Conservation (phyloP, 176 grass and related monocot species). For the Hordeum vulgare region DNA sequence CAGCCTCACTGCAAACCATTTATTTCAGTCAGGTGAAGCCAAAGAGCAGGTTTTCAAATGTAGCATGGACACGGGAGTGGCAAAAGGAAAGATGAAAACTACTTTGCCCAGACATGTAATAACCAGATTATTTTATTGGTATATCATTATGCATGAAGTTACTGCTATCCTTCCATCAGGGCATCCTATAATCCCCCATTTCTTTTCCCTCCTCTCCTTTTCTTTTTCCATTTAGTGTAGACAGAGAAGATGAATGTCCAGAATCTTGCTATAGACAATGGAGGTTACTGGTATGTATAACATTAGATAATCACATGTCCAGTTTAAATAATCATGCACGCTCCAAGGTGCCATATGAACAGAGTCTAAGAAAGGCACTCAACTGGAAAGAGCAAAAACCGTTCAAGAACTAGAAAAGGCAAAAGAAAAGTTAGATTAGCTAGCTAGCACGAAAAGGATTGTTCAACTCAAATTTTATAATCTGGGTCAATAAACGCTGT, state of each 20-base stretch:
- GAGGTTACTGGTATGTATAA: neutral
- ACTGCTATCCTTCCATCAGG: neutral
- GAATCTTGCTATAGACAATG: neutral
- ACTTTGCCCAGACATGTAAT: neutral
- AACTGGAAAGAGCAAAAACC: neutral
- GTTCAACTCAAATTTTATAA: neutral
- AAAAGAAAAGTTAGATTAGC: neutral
- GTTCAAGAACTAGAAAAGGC: neutral
- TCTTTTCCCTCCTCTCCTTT: neutral
- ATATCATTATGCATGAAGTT: slow-evolving; percentile 1
- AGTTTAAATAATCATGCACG: neutral
- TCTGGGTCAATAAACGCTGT: neutral
- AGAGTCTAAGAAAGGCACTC: neutral
- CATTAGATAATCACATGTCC: neutral
- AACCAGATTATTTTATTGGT: neutral
- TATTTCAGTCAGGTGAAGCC: slow-evolving; percentile 13
- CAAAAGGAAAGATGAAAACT: neutral
- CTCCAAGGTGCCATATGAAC: neutral
- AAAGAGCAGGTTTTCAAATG: neutral
- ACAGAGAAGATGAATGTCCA: neutral
- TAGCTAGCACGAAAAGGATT: neutral
- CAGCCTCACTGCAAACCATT: slow-evolving; percentile 58
- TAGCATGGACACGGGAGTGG: neutral
- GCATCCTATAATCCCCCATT: neutral
- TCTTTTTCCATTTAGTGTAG: neutral